Base-by-base conservation (phyloP, 1,139 yeast species). In the Debaryomyces subglobosus region DNA sequence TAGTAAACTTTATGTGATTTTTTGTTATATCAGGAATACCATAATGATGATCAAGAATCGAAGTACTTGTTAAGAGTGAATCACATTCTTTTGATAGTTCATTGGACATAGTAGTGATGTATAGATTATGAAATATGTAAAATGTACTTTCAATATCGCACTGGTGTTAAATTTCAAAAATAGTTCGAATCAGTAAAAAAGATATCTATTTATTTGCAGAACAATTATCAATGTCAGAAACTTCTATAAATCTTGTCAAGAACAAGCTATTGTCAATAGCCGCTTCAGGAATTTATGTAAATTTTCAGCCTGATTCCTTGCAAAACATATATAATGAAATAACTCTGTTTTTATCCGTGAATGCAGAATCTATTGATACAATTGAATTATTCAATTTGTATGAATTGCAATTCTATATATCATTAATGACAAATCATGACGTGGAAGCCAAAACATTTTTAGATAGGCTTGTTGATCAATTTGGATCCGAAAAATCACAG, bases 331-430 rank as follows among this genome's bases (percentile, higher is more conserved):
- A 76, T 45, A 55, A 61, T 5, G 77, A 78, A 52, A 52, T 70
- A 27, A 60, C 59, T 32, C 56, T 57, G 35, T 75, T 68, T 55
- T 59, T 81, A 32, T 53, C 60, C 32, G 46, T 61, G 18, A 49
- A 63, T 47, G 57, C 69, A 20, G 71, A 63, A 49, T 59, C 54
- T 37, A 65, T 75, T 43, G 71, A 69, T 9, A 73, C 82, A 29
- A 63, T 71, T 12, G 89, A 86, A 45, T 72, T 80, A 51, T 85
- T 78, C 62, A 74, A 79, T 13, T 67, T 91, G 33, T 73, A 84
- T 53, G 96, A 89, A 62, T 78, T 89, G 60, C 85, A 87, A 48
- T 89, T 89, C 63, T 84, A 83, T 60, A 72, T 91, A 41, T 71
- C 85, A 2, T 65, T 90, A 37, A 72, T 85, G 52, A 69, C 89